Evolutionary conservation across 192 early-diverging fungal genomes (phyloP).

Genomic region (Oehlia diaphana): DNA sequence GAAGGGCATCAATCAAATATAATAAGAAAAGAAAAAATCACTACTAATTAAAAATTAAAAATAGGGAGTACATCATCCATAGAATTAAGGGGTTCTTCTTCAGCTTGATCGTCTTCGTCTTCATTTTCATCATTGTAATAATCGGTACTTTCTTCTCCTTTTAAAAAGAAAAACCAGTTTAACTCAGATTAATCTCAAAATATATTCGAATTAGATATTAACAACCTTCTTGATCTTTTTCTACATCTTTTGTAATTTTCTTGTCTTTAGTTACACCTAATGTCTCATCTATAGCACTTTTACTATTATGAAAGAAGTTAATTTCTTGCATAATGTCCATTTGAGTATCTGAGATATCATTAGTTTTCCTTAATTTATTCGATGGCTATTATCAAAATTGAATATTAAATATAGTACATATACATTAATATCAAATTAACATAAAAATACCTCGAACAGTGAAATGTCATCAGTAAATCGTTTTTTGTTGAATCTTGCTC

Average conservation of each 20-base stretch:
- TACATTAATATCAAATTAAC: neutral
- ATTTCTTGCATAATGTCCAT: constrained; percentile 40
- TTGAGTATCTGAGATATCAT: constrained; percentile 23
- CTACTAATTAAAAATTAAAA: neutral
- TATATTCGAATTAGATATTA: neutral
- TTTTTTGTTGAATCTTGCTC: constrained; percentile 85
- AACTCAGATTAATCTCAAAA: neutral
- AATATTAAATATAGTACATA: neutral
- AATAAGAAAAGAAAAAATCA: neutral
- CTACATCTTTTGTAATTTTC: constrained; percentile 27
- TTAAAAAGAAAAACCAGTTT: neutral
- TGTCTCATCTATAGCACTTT: constrained; percentile 31
- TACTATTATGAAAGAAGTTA: constrained; percentile 48
- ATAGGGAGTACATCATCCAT: neutral
- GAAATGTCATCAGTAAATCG: constrained; percentile 80
- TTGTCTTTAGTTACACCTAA: constrained; percentile 24
- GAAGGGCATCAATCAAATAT: neutral
- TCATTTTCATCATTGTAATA: constrained; percentile 15
- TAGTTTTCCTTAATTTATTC: neutral
- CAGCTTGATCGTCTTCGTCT: constrained; percentile 31
- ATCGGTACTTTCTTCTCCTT: constrained; percentile 21
- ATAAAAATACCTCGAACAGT: constrained; percentile 65
- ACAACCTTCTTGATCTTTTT: constrained; percentile 13
- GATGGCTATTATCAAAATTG: neutral
- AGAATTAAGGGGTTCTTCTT: constrained; percentile 3